A percentile compares a stretch with the other conserved stretches of the same genome.
phyloP scores from a whole-genome alignment of 805 yeast species.

The Metschnikowia continentalis region DNA sequence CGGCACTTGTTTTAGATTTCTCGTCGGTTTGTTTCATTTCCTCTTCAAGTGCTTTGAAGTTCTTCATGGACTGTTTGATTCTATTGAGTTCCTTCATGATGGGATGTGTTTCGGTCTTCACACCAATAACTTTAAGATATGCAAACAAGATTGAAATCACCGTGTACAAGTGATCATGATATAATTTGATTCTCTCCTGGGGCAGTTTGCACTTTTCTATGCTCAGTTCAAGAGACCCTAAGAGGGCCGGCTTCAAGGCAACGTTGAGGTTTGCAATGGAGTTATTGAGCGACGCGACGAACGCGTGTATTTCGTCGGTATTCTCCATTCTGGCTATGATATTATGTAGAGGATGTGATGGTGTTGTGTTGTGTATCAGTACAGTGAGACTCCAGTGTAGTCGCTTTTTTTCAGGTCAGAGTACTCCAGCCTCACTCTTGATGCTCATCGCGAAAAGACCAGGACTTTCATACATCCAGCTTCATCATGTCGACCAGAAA shows the following conservation, averaged over 20 bases:
- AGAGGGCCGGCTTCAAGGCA: conserved; percentile 33
- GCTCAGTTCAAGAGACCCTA: conserved; percentile 39
- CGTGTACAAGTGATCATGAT: conserved; percentile 46
- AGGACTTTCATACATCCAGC: neutral
- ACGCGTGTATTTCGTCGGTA: conserved; percentile 37
- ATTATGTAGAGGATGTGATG: neutral
- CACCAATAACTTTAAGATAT: conserved; percentile 55
- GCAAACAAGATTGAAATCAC: conserved; percentile 55
- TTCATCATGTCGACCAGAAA: conserved; percentile 28
- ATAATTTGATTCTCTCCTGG: conserved; percentile 26
- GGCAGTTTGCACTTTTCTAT: conserved; percentile 19
- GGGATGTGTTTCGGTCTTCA: conserved; percentile 54
- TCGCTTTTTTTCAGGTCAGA: neutral
- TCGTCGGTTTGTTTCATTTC: conserved; percentile 18
- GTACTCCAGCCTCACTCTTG: neutral
- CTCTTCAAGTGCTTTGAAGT: conserved; percentile 41
- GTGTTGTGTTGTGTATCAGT: neutral
- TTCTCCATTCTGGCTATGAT: conserved; percentile 40
- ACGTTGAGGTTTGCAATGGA: conserved; percentile 34
- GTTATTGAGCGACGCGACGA: conserved; percentile 34
- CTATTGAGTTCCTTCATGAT: conserved; percentile 64
- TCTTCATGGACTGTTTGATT: conserved; percentile 64
- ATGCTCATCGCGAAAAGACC: conserved; percentile 19
- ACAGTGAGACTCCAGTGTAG: neutral
- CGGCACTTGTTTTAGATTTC: conserved; percentile 20